Base-by-base conservation (phyloP, 2,329 filamentous ascomycete species). In the Aspergillus brunneoviolaceus region DNA sequence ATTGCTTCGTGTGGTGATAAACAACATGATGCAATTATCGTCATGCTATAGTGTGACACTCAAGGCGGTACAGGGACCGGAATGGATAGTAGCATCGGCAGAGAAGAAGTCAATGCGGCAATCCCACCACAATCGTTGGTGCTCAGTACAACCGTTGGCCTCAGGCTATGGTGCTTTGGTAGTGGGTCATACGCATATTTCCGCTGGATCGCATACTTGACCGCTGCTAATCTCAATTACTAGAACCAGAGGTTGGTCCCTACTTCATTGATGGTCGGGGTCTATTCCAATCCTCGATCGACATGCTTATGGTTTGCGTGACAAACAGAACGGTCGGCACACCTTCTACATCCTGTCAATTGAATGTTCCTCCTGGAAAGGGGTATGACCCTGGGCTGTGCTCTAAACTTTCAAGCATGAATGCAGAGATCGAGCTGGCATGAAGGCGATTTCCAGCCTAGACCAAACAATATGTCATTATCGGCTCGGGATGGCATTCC, bases 151-250 rank as follows among this genome's bases (percentile, higher is more conserved):
- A 29, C 3, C 27, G 3, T 25, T 19, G 6, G 5, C 39, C 39
- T 45, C 16, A 45, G 49, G 49, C 42, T 31, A 23, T 6, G 16
- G n/a, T 11, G 53, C 49, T 45, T 45, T 45, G 49, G n/a, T 35
- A 16, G 45, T 55, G 53, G 53, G 42, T 55, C 53, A 23, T 33
- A 48, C 29, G 42, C 52, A 55, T 55, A 31, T 29, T 39, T 33
- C 52, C n/a, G 42, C 27, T 47, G 25, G 19, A 7, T 29, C 31
- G 53, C 53, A 49, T 55, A 49, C 42, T 29, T 50, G 25, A 25
- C 10, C 33, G 21, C 39, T 48, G 39, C 19, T 27, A 48, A 48
- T 31, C 42, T 23, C 39, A 51, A 31, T 48, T 47, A 48, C 52
- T 12, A 31, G n/a, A 21, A 55, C 16, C 45, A 45, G 52, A 55